phyloP scores from a whole-genome alignment of 2,329 filamentous ascomycete species.

The Dothideomycetidae sp. region DNA sequence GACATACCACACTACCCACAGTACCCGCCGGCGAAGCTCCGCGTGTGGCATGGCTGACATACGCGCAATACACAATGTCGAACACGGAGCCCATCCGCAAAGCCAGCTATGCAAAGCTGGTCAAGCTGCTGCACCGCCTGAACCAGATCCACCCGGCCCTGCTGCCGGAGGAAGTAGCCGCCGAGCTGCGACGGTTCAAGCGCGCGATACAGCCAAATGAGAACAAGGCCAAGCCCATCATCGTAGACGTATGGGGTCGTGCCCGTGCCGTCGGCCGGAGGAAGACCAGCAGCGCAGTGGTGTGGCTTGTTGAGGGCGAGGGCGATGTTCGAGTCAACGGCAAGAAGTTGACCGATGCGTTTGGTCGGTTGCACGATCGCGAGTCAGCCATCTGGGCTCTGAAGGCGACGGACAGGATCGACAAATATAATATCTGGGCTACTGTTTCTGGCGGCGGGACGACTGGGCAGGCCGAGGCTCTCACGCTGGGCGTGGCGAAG shows the following conservation, averaged over 20 bases:
- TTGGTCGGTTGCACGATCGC: conserved; percentile 79
- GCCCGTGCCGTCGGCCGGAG: conserved; percentile 69
- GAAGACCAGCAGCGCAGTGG: conserved; percentile 75
- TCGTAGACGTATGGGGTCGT: conserved; percentile 63
- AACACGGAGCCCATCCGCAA: conserved; percentile 60
- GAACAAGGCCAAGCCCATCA: conserved; percentile 46
- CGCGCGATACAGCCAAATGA: conserved; percentile 58
- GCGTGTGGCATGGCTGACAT: conserved; percentile 65
- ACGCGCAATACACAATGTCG: conserved; percentile 58
- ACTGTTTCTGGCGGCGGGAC: conserved; percentile 72
- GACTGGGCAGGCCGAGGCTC: conserved; percentile 88
- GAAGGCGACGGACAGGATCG: conserved; percentile 64
- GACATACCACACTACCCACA: conserved; percentile 59
- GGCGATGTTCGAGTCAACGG: conserved; percentile 86
- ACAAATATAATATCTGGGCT: conserved; percentile 96
- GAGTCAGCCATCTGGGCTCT: conserved; percentile 90
- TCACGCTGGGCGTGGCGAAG: conserved; percentile 80
- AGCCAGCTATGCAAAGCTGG: conserved; percentile 63
- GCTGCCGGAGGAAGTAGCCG: conserved; percentile 53
- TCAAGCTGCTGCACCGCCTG: conserved; percentile 62
- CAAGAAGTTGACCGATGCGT: conserved; percentile 65
- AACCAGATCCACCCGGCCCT: conserved; percentile 73
- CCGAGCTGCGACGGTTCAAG: conserved; percentile 55
- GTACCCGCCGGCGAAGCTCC: conserved; percentile 52
- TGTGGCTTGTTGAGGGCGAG: conserved; percentile 81